Evolutionary conservation across 2,329 filamentous ascomycete genomes (phyloP).

Genomic region (Pseudocercospora macadamiae): DNA sequence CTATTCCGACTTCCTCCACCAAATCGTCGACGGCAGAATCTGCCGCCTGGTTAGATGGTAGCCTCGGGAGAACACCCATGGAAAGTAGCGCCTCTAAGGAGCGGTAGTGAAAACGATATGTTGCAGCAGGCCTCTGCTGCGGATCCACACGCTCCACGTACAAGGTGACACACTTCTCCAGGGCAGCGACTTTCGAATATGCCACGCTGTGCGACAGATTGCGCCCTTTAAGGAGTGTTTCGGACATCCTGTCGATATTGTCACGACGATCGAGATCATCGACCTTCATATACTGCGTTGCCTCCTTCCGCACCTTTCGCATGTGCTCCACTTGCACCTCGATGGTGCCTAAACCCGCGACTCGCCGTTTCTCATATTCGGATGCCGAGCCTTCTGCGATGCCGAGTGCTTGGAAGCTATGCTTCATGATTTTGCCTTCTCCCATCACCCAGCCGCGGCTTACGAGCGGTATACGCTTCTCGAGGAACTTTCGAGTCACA

Average conservation of each 20-base stretch:
- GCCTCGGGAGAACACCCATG: background rate
- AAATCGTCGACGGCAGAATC: background rate
- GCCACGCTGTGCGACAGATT: conserved; percentile 22
- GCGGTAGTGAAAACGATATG: conserved; percentile 11
- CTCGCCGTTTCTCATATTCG: background rate
- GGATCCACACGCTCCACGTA: conserved; percentile 6
- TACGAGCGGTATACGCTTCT: background rate
- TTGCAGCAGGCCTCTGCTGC: background rate
- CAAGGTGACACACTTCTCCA: background rate
- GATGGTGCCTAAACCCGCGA: background rate
- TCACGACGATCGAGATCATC: background rate
- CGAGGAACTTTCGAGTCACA: background rate
- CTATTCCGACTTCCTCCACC: background rate
- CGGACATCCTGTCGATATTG: conserved; percentile 16
- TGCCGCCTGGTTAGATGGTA: background rate
- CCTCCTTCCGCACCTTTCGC: background rate
- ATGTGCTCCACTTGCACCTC: background rate
- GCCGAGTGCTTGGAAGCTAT: background rate
- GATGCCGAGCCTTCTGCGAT: background rate
- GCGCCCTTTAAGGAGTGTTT: conserved; percentile 25
- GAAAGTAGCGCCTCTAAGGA: conserved; percentile 3
- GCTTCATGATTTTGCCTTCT: background rate
- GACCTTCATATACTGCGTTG: background rate
- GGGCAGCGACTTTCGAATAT: background rate
- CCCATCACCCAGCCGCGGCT: background rate